Percentiles rank a stretch among this genome's conserved stretches.
These are phyloP conservation scores for Lachnellula subtilissima DNA, from an alignment of 2,329 filamentous ascomycete genomes.

Conservation along the genomic window DNA sequence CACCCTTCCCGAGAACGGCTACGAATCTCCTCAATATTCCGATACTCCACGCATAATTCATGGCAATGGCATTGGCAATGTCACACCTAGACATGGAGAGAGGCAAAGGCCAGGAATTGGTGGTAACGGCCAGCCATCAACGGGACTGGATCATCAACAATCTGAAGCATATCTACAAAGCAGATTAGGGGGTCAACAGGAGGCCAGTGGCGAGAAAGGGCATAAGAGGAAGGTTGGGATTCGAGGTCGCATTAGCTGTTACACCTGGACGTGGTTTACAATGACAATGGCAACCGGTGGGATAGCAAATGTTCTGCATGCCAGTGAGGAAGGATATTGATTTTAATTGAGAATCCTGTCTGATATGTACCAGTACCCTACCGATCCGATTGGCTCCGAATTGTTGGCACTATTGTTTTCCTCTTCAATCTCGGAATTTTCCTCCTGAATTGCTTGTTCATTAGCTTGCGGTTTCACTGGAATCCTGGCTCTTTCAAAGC, in stretches of 20 bases:
- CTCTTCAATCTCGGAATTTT: constrained; percentile 61
- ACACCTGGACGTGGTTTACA: constrained; percentile 75
- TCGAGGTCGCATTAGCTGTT: constrained; percentile 47
- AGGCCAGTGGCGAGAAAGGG: constrained; percentile 18
- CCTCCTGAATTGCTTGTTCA: constrained; percentile 56
- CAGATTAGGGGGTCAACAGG: neutral
- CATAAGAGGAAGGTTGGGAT: constrained; percentile 37
- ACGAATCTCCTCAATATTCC: constrained; percentile 34
- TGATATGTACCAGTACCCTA: constrained; percentile 43
- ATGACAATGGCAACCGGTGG: constrained; percentile 48
- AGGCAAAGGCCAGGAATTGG: constrained; percentile 1
- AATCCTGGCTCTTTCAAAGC: constrained; percentile 65
- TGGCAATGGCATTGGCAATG: constrained; percentile 7
- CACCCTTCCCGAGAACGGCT: constrained; percentile 25
- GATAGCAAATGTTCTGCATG: constrained; percentile 50
- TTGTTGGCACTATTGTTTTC: constrained; percentile 57
- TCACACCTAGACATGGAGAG: constrained; percentile 2
- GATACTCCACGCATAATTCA: neutral
- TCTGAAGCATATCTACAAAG: neutral
- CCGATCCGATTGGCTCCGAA: constrained; percentile 49
- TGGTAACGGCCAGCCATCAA: neutral
- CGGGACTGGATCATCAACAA: neutral
- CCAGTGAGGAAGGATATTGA: constrained; percentile 39
- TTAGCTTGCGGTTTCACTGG: constrained; percentile 63
- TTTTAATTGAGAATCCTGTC: constrained; percentile 13